Evolutionary conservation across 768 basidiomycete genomes (phyloP).

Genomic region (Pisolithus sp.): DNA sequence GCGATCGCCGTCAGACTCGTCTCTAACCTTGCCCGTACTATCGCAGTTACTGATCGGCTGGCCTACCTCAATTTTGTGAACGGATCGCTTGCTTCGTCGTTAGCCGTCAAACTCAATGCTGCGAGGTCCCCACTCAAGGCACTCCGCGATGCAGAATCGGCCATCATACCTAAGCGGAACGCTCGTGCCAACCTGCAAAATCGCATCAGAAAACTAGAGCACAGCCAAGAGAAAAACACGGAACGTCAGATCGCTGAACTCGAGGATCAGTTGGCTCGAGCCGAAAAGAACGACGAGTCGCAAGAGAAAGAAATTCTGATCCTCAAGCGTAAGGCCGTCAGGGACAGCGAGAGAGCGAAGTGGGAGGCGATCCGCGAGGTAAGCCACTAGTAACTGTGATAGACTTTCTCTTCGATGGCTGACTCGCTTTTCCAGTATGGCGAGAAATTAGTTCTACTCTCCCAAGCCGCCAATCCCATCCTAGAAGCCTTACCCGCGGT

Average conservation of each 20-base stretch:
- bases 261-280: constrained; percentile 59
- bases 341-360: constrained; percentile 68
- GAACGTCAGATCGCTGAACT: constrained; percentile 70
- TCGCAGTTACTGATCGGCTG: constrained; percentile 67
- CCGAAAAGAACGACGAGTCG: constrained; percentile 54
- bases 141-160: constrained; percentile 63
- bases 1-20: background rate
- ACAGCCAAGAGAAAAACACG: constrained; percentile 54
- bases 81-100: constrained; percentile 55
- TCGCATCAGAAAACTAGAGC: constrained; percentile 62
- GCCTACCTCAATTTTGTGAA: constrained; percentile 77
- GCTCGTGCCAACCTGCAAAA: constrained; percentile 48
- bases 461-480: constrained; percentile 64
- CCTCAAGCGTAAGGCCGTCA: constrained; percentile 67
- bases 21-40: background rate
- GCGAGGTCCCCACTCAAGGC: constrained; percentile 65
- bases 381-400: constrained; percentile 5
- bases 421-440: constrained; percentile 47
- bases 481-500: constrained; percentile 55
- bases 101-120: constrained; percentile 56
- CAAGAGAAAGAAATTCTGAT: constrained; percentile 68
- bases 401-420: background rate
- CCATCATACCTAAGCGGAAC: constrained; percentile 55
- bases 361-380: constrained; percentile 85
- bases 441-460: constrained; percentile 70